Base-by-base conservation (phyloP, 805 yeast genomes). In the Kazachstania africana region DNA sequence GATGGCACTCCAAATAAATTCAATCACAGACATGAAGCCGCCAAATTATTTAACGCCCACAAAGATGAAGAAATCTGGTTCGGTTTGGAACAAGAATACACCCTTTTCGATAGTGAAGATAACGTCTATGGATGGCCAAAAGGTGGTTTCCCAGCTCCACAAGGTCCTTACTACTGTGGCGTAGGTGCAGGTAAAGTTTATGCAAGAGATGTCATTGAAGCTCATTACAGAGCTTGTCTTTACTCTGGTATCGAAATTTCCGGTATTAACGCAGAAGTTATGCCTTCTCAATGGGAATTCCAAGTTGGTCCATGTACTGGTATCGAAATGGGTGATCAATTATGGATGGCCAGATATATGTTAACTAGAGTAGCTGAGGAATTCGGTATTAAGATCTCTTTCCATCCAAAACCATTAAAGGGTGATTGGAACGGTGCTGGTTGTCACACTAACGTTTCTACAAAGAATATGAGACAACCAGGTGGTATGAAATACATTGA, bases 341-440 rank as follows among this genome's bases (percentile, higher is more conserved):
- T 91, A 59, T 88, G 97, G 88, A 72, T 87, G 57, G 91, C 95
- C 39, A 78, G 98, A 65, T 91, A 83, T 63, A 68, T 91, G 51
- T 69, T 91, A 57, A 76, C 75, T 66, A 79, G 96, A 66, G 91
- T 85, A 33, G 95, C 97, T 45, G 98, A 91, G 71, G 98, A 91
- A 64, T 91, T 91, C 55, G 97, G 95, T 60, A 93, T 91, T 60
- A 87, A 85, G 79, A 88, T 91, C 50, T 84, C 96, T 28, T 78
- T 87, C 79, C 98, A 91, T 76, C 98, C 98, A 65, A 91, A 91
- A 75, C 97, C 98, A 49, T 73, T 91, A 62, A 74, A 78, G 70
- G 97, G 97, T 51, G 97, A 88, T 68, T 91, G 97, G 97, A 91
- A 91, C 63, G 98, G 98, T 70, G 97, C 98, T 62, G 98, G 98